These are phyloP conservation scores for Eimeria maxima DNA, from an alignment of 169 alveolate genomes.

Conservation along the genomic window DNA sequence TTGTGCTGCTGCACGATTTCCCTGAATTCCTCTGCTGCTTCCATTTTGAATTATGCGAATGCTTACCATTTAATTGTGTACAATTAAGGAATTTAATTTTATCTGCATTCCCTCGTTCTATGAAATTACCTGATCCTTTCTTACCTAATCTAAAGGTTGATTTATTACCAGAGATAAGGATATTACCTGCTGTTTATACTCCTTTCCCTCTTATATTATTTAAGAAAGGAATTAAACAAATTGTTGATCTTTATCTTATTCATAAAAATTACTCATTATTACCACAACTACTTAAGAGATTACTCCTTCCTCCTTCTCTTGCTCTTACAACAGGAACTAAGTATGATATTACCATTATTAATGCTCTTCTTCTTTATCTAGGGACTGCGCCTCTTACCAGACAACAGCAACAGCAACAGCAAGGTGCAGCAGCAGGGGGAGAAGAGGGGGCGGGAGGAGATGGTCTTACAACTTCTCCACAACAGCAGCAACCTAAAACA, in stretches of 20 bases:
- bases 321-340: slow-evolving; percentile 87
- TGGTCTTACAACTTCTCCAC: background rate
- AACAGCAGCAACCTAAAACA: background rate
- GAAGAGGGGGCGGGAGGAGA: background rate
- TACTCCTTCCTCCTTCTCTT: slow-evolving; percentile 83
- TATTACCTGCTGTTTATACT: slow-evolving; percentile 87
- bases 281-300: slow-evolving; percentile 84
- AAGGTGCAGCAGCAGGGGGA: background rate
- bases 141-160: slow-evolving; percentile 93
- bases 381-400: slow-evolving; percentile 85
- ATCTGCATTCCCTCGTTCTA: slow-evolving; percentile 96
- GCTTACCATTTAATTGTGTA: slow-evolving; percentile 95
- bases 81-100: slow-evolving; percentile 97
- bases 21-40: slow-evolving; percentile 97
- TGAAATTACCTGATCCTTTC: slow-evolving; percentile 97
- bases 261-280: slow-evolving; percentile 64
- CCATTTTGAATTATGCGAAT: slow-evolving; percentile 94
- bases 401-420: slow-evolving; percentile 66
- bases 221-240: background rate
- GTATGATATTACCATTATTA: slow-evolving; percentile 88
- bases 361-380: slow-evolving; percentile 91
- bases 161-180: slow-evolving; percentile 93
- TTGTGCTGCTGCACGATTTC: slow-evolving; percentile 95
- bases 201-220: slow-evolving; percentile 10
- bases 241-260: slow-evolving; percentile 8